Percentiles rank a stretch among this genome's conserved stretches.
phyloP scores from a whole-genome alignment of 2,329 filamentous ascomycete genomes.

The Diplocarpon mali region DNA sequence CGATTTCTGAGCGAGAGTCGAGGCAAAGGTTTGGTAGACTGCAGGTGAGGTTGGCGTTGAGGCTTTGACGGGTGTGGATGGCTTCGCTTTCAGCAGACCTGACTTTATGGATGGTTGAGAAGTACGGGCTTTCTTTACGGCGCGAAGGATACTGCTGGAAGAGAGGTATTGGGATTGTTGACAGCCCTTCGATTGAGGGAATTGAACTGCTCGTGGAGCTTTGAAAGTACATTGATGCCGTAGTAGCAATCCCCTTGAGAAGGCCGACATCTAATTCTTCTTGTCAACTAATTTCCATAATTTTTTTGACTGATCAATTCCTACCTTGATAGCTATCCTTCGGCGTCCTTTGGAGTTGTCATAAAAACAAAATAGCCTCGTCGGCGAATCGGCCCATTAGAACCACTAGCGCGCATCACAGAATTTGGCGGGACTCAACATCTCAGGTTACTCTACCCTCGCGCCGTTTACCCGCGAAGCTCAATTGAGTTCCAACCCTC shows the following conservation, averaged over 20 bases:
- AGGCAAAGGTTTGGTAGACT: constrained; percentile 37
- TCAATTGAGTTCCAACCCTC: constrained; percentile 23
- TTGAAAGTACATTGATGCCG: constrained; percentile 13
- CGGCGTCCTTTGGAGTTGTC: constrained; percentile 3
- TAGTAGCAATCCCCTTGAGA: constrained; percentile 27
- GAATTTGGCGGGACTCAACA: constrained; percentile 19
- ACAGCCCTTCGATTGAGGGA: constrained; percentile 9
- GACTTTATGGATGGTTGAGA: constrained; percentile 2
- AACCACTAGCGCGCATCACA: constrained; percentile 4
- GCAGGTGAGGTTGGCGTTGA: background rate
- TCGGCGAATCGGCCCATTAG: constrained; percentile 4
- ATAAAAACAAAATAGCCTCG: constrained; percentile 12
- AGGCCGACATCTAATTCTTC: constrained; percentile 26
- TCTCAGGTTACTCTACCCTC: constrained; percentile 12
- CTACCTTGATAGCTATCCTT: constrained; percentile 12
- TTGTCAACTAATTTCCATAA: constrained; percentile 8
- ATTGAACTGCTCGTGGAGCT: constrained; percentile 7
- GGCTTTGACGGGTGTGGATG: background rate
- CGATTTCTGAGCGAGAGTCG: constrained; percentile 42
- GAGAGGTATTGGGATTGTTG: constrained; percentile 15
- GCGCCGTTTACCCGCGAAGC: constrained; percentile 10
- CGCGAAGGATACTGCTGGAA: constrained; percentile 14
- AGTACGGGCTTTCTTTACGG: constrained; percentile 9
- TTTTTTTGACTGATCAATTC: background rate
- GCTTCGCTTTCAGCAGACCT: constrained; percentile 2